phyloP scores from a whole-genome alignment of 2,329 filamentous ascomycete genomes.

The Clathrospora elynae region DNA sequence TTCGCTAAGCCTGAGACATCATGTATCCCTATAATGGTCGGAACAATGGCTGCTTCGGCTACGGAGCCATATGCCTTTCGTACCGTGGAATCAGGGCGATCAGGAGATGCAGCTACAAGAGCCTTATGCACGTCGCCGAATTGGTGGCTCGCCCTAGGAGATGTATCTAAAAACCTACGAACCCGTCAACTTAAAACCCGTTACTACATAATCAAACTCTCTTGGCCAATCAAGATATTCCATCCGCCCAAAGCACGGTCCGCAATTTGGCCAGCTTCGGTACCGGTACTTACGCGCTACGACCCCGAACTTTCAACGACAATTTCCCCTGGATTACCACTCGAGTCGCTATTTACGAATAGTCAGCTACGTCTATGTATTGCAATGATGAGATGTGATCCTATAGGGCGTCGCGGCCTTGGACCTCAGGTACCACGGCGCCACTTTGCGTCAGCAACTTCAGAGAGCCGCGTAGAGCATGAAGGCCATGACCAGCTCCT shows the following conservation, averaged over 20 bases:
- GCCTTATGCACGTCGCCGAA: conserved; percentile 20
- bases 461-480: neutral
- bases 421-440: no score
- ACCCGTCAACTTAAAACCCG: conserved; percentile 9
- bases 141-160: conserved; percentile 7
- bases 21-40: no score
- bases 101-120: conserved; percentile 8
- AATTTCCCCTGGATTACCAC: no score
- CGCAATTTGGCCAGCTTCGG: no score
- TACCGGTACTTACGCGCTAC: no score
- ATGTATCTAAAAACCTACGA: conserved; percentile 2
- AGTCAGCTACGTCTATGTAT: no score
- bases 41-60: no score
- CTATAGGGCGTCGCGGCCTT: no score
- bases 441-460: conserved; percentile 7
- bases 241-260: conserved; percentile 6
- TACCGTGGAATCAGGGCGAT: conserved; percentile 3
- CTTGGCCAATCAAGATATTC: conserved; percentile 6
- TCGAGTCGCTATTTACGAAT: no score
- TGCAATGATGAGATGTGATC: no score
- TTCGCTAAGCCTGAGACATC: no score
- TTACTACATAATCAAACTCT: conserved; percentile 2
- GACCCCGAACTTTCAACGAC: no score
- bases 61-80: conserved; percentile 15
- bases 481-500: neutral